phyloP scores from a whole-genome alignment of 257 asterid species.

The Primulina eburnea region DNA sequence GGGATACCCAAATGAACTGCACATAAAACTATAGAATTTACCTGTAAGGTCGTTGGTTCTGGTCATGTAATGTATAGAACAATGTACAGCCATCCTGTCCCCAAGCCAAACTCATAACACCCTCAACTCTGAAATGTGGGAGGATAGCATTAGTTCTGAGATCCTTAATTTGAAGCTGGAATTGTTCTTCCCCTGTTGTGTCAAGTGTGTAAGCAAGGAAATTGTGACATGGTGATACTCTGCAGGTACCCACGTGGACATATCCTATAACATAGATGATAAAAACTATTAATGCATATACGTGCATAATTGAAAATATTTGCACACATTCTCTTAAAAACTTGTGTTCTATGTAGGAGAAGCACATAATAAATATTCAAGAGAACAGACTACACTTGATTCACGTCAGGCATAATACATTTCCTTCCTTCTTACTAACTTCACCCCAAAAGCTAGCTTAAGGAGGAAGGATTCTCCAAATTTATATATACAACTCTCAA shows the following conservation, averaged over 20 bases:
- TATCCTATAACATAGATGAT: conserved; percentile 57
- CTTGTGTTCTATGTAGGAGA: background rate
- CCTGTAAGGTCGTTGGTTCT: conserved; percentile 92
- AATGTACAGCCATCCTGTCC: conserved; percentile 65
- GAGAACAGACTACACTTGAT: no score
- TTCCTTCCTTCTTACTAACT: no score
- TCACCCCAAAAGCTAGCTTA: no score
- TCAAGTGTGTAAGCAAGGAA: conserved; percentile 84
- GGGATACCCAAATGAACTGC: conserved; percentile 12
- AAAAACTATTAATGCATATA: background rate
- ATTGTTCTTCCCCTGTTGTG: conserved; percentile 65
- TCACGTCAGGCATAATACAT: background rate
- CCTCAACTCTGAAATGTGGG: conserved; percentile 46
- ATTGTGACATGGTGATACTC: conserved; percentile 85
- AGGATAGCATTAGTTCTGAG: conserved; percentile 42
- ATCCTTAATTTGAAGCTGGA: conserved; percentile 77
- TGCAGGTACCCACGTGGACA: conserved; percentile 91
- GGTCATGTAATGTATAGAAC: conserved; percentile 73
- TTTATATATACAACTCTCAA: no score
- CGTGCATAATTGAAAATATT: background rate
- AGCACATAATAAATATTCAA: no score
- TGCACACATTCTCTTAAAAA: background rate
- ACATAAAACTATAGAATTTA: conserved; percentile 29
- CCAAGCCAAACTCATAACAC: conserved; percentile 96
- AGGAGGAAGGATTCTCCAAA: no score